phyloP scores from a whole-genome alignment of 2,329 filamentous ascomycete species.

The Alternaria atra region DNA sequence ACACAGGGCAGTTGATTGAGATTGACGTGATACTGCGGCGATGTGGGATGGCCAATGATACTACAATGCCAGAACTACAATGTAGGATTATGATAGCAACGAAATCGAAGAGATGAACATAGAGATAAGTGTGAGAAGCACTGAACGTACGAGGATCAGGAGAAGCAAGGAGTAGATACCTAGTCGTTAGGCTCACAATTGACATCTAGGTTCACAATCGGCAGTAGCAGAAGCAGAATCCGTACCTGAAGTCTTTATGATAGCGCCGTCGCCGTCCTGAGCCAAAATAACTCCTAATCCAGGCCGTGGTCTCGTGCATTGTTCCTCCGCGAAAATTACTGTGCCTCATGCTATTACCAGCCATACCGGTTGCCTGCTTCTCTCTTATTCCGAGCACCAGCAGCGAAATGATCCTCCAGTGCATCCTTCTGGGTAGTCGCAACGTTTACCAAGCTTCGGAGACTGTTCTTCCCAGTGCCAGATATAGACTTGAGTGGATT shows the following conservation, averaged over 20 bases:
- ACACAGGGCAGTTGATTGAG: not conserved
- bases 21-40: not conserved
- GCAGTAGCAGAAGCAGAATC: not conserved
- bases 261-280: not conserved
- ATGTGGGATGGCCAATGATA: not conserved
- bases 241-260: not conserved
- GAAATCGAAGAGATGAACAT: not conserved
- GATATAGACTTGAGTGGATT: constrained; percentile 85
- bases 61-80: not conserved
- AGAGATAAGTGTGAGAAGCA: not conserved
- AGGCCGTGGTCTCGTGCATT: not conserved
- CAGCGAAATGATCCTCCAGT: constrained; percentile 89
- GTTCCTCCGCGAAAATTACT: not conserved
- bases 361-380: constrained; percentile 87
- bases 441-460: constrained; percentile 86
- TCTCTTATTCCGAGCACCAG: constrained; percentile 78
- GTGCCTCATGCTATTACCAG: constrained; percentile 63
- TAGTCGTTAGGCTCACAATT: not conserved
- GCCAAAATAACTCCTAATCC: not conserved
- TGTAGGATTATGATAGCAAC: not conserved
- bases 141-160: not conserved
- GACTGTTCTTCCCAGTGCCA: constrained; percentile 82
- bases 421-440: constrained; percentile 85
- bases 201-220: not conserved
- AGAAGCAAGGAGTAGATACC: not conserved